Evolutionary conservation across 768 basidiomycete genomes (phyloP).

Genomic region (Pleurotus citrinopileatus): DNA sequence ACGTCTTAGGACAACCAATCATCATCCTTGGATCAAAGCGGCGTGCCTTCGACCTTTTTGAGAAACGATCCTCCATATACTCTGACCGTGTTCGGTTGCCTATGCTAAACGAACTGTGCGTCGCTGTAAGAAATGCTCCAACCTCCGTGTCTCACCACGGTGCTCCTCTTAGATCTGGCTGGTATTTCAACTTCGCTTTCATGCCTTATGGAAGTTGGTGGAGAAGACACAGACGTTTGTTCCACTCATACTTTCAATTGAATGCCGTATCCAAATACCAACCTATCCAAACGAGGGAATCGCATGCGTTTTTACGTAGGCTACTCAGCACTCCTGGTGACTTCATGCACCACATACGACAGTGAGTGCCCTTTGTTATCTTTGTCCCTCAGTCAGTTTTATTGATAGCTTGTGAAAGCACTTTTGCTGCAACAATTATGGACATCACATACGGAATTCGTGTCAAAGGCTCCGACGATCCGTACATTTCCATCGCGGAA

Average conservation of each 20-base stretch:
- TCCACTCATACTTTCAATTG: conserved; percentile 9
- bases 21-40: conserved; percentile 13
- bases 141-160: not conserved
- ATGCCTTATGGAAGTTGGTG: conserved; percentile 1
- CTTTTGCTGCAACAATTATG: not conserved
- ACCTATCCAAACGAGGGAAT: not conserved
- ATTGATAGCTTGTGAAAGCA: not conserved
- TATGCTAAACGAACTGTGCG: conserved; percentile 2
- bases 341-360: conserved; percentile 5
- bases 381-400: not conserved
- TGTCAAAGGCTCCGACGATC: not conserved
- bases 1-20: conserved; percentile 6
- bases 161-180: not conserved
- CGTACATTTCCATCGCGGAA: conserved; percentile 5
- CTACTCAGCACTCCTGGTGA: conserved; percentile 1
- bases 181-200: not conserved
- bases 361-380: not conserved
- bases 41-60: conserved; percentile 17
- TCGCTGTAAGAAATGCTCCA: not conserved
- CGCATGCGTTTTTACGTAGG: not conserved
- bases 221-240: conserved; percentile 8
- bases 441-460: not conserved
- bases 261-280: conserved; percentile 1
- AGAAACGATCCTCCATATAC: conserved; percentile 18
- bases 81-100: conserved; percentile 11